Percentiles rank a stretch among this genome's conserved stretches.
phyloP scores from a whole-genome alignment of 2,329 filamentous ascomycete genomes.

The Sclerotinia borealis region DNA sequence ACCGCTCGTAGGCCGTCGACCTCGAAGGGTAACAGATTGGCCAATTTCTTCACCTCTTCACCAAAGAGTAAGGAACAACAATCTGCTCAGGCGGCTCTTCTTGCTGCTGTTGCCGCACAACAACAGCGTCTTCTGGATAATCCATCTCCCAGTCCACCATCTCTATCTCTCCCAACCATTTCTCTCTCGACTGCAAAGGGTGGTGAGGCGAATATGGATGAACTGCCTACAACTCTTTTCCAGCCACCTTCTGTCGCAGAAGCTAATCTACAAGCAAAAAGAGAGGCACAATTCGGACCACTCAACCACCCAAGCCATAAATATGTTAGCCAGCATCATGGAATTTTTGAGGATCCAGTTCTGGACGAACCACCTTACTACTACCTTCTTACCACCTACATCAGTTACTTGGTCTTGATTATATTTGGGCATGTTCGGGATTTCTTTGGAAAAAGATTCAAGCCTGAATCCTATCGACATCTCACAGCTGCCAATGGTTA shows the following conservation, averaged over 20 bases:
- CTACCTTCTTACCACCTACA: constrained; percentile 94
- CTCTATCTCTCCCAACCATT: constrained; percentile 79
- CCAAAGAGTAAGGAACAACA: constrained; percentile 67
- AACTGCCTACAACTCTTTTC: constrained; percentile 73
- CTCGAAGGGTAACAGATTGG: constrained; percentile 69
- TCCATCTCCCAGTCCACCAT: constrained; percentile 59
- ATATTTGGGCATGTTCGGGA: constrained; percentile 92
- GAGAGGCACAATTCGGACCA: constrained; percentile 88
- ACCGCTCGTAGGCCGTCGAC: constrained; percentile 49
- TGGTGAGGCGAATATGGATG: constrained; percentile 67
- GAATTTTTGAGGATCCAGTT: constrained; percentile 72
- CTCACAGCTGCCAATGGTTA: constrained; percentile 82
- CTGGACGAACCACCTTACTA: constrained; percentile 97
- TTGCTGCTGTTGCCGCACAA: constrained; percentile 55
- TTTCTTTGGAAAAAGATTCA: constrained; percentile 96
- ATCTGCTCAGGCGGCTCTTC: constrained; percentile 60
- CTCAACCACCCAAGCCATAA: constrained; percentile 73
- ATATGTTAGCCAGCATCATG: constrained; percentile 81
- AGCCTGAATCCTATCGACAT: constrained; percentile 74
- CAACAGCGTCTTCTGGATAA: constrained; percentile 46
- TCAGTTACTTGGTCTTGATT: constrained; percentile 95
- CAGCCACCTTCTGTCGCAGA: constrained; percentile 83
- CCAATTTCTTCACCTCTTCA: constrained; percentile 75
- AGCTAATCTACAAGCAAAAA: constrained; percentile 64
- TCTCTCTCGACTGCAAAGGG: constrained; percentile 81